Base-by-base conservation (phyloP, 2,329 filamentous ascomycete species). In the Arthrobotrys sinensis region DNA sequence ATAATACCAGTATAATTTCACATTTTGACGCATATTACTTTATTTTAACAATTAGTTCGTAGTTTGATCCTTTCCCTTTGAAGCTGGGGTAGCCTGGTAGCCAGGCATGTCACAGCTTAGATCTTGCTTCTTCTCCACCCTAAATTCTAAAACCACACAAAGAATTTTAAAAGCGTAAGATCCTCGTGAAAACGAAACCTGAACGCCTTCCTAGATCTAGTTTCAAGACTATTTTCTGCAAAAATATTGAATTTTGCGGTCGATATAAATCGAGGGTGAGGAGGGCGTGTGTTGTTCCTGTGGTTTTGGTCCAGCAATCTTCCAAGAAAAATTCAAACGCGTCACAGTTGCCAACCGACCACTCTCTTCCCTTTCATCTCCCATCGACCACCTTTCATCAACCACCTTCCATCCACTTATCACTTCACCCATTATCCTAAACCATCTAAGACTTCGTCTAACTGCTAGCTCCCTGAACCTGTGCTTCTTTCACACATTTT, bases 251-350 rank as follows among this genome's bases (percentile, higher is more conserved):
- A 19, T 40, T 60, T 43, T 34, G 36, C 5, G 0, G 36, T 7
- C 12, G 12, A 43, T 60, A 60, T 28, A 60, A 43, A 60, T 43
- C n/a, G 19, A 6, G 12, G 55, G 8, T 4, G 4, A 24, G 36
- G 36, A n/a, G 34, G 36, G 19, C 16, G 57, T 77, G 73, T 77
- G 73, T 77, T 77, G 73, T 71, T 34, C 36, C 14, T 76, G 73
- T 77, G 65, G 73, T 70, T 67, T 71, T 46, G 57, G 48, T 65
- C 40, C 34, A 50, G 65, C 55, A 19, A 16, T 28, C 38, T 66
- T 50, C 60, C 63, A 68, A 63, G 60, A 55, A 72, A 76, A 68
- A 64, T 69, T 76, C 71, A 76, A 68, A 76, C 63, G 71, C 66
- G 72, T 76, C 66, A 71, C 66, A 62, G 50, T 14, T 38, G 43